Evolutionary conservation across 768 basidiomycete species (phyloP).

Genomic region (Cystofilobasidium macerans): DNA sequence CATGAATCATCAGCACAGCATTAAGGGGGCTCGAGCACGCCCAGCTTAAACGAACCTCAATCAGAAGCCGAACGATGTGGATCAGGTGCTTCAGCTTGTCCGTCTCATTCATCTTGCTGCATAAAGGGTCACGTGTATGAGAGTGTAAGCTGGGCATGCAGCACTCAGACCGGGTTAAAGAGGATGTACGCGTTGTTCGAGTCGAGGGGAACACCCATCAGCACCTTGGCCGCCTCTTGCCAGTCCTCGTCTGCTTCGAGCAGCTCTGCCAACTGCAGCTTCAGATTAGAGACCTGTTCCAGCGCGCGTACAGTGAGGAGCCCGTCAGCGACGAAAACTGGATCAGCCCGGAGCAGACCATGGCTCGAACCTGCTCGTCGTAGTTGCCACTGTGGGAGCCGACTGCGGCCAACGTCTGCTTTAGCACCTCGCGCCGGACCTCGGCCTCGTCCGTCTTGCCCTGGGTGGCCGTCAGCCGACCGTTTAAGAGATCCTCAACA

Average conservation of each 20-base stretch:
- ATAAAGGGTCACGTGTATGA: too few species aligned
- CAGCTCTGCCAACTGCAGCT: constrained; percentile 77
- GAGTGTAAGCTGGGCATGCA: not conserved
- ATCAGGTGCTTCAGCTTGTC: constrained; percentile 86
- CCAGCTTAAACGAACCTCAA: constrained; percentile 48
- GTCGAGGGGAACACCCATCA: constrained; percentile 87
- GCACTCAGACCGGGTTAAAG: not conserved
- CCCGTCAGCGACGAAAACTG: not conserved
- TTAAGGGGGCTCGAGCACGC: too few species aligned
- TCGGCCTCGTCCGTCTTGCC: constrained; percentile 30
- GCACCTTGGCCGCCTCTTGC: constrained; percentile 79
- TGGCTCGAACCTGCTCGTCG: constrained; percentile 75
- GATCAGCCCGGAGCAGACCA: not conserved
- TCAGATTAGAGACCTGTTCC: constrained; percentile 64
- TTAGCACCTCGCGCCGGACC: constrained; percentile 53
- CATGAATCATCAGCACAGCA: too few species aligned
- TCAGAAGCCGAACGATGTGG: constrained; percentile 80
- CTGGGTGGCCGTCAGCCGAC: constrained; percentile 37
- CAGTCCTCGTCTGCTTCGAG: constrained; percentile 85
- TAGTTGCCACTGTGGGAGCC: constrained; percentile 62
- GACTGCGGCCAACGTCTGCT: constrained; percentile 58
- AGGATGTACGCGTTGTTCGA: constrained; percentile 63
- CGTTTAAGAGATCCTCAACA: constrained; percentile 35
- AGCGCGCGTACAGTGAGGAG: too few species aligned
- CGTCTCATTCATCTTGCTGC: constrained; percentile 57